Conservation (phyloP, 306 rosid genomes). For the Dryas octopetala region DNA sequence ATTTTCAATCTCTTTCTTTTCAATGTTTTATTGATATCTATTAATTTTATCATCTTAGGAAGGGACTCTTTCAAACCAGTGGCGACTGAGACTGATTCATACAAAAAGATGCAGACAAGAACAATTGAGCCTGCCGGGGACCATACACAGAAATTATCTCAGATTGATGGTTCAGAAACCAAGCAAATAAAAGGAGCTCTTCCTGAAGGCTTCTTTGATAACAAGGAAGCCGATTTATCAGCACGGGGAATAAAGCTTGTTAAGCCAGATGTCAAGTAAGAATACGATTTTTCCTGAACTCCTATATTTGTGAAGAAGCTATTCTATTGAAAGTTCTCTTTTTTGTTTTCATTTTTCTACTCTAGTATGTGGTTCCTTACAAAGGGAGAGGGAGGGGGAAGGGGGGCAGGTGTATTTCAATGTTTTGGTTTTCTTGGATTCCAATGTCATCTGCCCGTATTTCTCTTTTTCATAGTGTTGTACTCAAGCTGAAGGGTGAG, state of each 20-base stretch:
- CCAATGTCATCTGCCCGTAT: neutral
- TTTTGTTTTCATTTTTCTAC: neutral
- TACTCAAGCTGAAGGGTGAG: neutral
- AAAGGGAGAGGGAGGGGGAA: too few species aligned
- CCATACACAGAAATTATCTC: slow-evolving; percentile 33
- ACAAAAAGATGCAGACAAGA: slow-evolving; percentile 31
- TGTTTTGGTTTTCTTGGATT: neutral
- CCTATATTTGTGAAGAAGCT: neutral
- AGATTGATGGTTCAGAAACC: slow-evolving; percentile 46
- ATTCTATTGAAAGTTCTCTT: neutral
- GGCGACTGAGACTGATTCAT: slow-evolving; percentile 42
- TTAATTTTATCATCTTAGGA: slow-evolving; percentile 32
- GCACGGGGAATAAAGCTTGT: slow-evolving; percentile 88
- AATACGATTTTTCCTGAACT: slow-evolving; percentile 18
- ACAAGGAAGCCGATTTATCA: slow-evolving; percentile 88
- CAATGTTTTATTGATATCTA: neutral
- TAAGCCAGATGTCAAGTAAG: slow-evolving; percentile 93
- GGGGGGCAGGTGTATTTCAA: neutral
- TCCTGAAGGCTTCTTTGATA: slow-evolving; percentile 97
- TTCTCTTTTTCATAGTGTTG: neutral
- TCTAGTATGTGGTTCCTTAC: neutral
- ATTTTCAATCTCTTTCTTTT: neutral
- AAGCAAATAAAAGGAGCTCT: slow-evolving; percentile 70
- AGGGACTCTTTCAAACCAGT: slow-evolving; percentile 31
- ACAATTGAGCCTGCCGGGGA: slow-evolving; percentile 35